Evolutionary conservation across 495 filamentous ascomycete genomes (phyloP), one percentile per base, ranked within the genome.

Genomic region (Apiosordaria backusii): DNA sequence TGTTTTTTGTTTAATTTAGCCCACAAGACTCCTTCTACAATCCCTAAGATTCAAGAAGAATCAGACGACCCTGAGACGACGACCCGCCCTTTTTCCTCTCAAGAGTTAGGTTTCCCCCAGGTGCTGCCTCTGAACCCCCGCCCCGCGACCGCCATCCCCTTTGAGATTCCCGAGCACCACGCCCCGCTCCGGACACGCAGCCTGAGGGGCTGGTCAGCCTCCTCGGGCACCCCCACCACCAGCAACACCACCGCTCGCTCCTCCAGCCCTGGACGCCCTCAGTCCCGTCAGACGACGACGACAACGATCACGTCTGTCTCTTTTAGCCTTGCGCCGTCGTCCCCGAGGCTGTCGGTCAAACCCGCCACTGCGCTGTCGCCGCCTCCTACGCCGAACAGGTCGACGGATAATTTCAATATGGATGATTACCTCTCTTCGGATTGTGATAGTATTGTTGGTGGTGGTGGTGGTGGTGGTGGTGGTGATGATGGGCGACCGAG

Each of bases 351-450:
- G n/a, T n/a, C 29, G 29, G 29, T 35, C 29, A 35, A 35, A 10
- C 69, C 16, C 57, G 65, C 57, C 70, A 61, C 67, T 63, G 54
- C n/a, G n/a, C 61, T 65, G 40, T 50, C 40, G 40, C 62, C n/a
- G 61, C 54, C 25, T 22, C 61, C 22, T 65, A 60, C 19, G 62
- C 62, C 4, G 19, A 55, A 7, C 9, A 21, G 60, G 55, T 61
- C 62, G 35, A 45, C 16, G 35, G 61, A 60, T 58, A 45, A 55
- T 18, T 79, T 79, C 65, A 75, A 75, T 68, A 75, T 79, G 1
- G 78, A 81, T 55, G 79, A 79, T 68, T 76, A 77, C 68, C 26
- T 78, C 21, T 78, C 76, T 1, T 72, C 74, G 0, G 76, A 78
- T 63, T 74, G 70, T 22, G 78, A 80, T 55, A 23, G 22, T 5